A percentile compares a stretch with the other conserved stretches of the same genome.
These are phyloP conservation scores for Plasmodium blacklocki DNA, from an alignment of 169 alveolate species.

Conservation along the genomic window DNA sequence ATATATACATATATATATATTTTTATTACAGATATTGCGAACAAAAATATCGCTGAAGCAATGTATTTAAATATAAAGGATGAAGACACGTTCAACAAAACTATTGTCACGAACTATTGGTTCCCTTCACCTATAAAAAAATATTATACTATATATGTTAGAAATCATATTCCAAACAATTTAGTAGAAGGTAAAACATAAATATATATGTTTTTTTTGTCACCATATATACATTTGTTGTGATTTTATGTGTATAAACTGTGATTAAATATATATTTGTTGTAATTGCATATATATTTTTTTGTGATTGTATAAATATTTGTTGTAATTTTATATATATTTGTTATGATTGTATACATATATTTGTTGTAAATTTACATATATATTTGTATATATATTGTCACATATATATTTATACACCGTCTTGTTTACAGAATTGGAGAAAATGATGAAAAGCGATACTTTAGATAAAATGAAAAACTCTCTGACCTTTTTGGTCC, in stretches of 20 bases:
- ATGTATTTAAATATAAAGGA: slow-evolving; percentile 41
- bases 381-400: not conserved
- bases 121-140: slow-evolving; percentile 44
- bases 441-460: slow-evolving; percentile 2
- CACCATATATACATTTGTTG: too few species aligned
- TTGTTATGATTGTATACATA: too few species aligned
- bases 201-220: too few species aligned
- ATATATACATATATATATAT: not conserved
- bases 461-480: slow-evolving; percentile 54
- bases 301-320: too few species aligned
- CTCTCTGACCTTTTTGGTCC: slow-evolving; percentile 11
- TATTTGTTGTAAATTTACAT: too few species aligned
- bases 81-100: slow-evolving; percentile 16
- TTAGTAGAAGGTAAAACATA: too few species aligned
- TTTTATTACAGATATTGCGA: slow-evolving; percentile 8
- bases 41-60: slow-evolving; percentile 28
- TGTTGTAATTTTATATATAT: too few species aligned
- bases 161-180: too few species aligned
- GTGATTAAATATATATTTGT: too few species aligned
- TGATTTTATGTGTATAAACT: too few species aligned
- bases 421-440: slow-evolving; percentile 34
- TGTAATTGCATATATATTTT: too few species aligned
- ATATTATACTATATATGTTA: slow-evolving; percentile 38
- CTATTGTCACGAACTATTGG: slow-evolving; percentile 41
- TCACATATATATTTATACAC: too few species aligned